phyloP scores from a whole-genome alignment of 441 rosid species.

The Gossypium laxum region DNA sequence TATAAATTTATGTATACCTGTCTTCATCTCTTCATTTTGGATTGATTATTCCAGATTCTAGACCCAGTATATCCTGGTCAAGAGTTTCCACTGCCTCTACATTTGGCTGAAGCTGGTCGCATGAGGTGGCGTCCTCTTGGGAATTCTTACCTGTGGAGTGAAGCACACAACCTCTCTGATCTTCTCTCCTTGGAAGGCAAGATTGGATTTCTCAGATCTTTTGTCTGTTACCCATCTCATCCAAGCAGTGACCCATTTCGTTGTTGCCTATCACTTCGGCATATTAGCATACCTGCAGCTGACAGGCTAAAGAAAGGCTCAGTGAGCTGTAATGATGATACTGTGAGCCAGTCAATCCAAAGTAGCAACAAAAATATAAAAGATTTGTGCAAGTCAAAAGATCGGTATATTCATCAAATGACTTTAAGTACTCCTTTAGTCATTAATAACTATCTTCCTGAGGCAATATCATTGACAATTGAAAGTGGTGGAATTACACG shows the following conservation, averaged over 20 bases:
- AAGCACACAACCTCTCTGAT: constrained; percentile 65
- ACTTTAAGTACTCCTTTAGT: constrained; percentile 69
- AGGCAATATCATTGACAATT: constrained; percentile 48
- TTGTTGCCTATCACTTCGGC: constrained; percentile 70
- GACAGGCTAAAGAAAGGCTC: constrained; percentile 29
- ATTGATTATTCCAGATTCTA: constrained; percentile 47
- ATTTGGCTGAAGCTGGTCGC: constrained; percentile 85
- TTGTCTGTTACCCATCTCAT: constrained; percentile 89
- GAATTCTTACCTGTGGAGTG: constrained; percentile 82
- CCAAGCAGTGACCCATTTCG: constrained; percentile 85
- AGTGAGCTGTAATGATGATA: constrained; percentile 19
- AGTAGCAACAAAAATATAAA: constrained; percentile 25
- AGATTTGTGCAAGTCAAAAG: constrained; percentile 34
- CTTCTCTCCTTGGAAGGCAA: constrained; percentile 72
- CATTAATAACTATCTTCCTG: constrained; percentile 71
- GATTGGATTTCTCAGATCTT: constrained; percentile 67
- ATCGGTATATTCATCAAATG: constrained; percentile 53
- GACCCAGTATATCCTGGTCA: constrained; percentile 89
- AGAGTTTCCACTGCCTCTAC: constrained; percentile 82
- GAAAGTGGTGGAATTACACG: constrained; percentile 66
- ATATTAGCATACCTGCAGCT: constrained; percentile 42
- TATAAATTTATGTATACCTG: not conserved
- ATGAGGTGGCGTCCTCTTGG: constrained; percentile 92
- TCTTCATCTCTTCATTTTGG: constrained; percentile 13
- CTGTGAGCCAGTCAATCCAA: constrained; percentile 27